Percentiles rank a stretch among this genome's conserved stretches.
Conservation (phyloP, 805 yeast species). For the Yarrowia deformans region DNA sequence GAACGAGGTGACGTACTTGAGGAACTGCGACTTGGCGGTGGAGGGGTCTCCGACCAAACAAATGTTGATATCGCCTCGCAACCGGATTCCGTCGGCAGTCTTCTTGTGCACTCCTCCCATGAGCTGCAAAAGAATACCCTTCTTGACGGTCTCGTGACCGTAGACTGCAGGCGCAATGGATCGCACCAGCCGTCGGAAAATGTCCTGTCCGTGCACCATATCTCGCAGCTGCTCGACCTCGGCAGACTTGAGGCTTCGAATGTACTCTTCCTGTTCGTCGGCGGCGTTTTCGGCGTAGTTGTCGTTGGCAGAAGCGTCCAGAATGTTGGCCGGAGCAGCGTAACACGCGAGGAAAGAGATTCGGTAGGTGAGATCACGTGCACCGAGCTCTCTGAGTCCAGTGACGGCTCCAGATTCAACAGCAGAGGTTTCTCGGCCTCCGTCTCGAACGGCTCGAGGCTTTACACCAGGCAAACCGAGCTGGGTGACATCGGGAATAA, state of each 20-base stretch:
- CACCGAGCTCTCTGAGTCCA: slow-evolving; percentile 92
- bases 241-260: slow-evolving; percentile 76
- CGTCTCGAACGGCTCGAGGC: slow-evolving; percentile 78
- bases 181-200: slow-evolving; percentile 81
- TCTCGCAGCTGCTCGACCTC: slow-evolving; percentile 85
- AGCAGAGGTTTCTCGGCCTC: slow-evolving; percentile 67
- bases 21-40: slow-evolving; percentile 93
- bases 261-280: slow-evolving; percentile 79
- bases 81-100: slow-evolving; percentile 90
- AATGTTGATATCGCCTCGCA: slow-evolving; percentile 95
- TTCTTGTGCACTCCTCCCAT: slow-evolving; percentile 95
- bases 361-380: slow-evolving; percentile 89
- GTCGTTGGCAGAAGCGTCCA: slow-evolving; percentile 49
- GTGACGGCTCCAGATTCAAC: slow-evolving; percentile 76
- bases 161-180: slow-evolving; percentile 96
- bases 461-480: slow-evolving; percentile 94
- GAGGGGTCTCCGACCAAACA: slow-evolving; percentile 99
- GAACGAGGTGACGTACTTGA: slow-evolving; percentile 89
- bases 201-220: slow-evolving; percentile 88
- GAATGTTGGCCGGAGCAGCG: slow-evolving; percentile 63
- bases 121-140: slow-evolving; percentile 86
- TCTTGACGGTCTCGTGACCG: slow-evolving; percentile 94
- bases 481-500: slow-evolving; percentile 92
- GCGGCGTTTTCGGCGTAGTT: slow-evolving; percentile 52
- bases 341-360: slow-evolving; percentile 92